Base-by-base conservation (phyloP, 306 rosid genomes). In the Ormosia emarginata region DNA sequence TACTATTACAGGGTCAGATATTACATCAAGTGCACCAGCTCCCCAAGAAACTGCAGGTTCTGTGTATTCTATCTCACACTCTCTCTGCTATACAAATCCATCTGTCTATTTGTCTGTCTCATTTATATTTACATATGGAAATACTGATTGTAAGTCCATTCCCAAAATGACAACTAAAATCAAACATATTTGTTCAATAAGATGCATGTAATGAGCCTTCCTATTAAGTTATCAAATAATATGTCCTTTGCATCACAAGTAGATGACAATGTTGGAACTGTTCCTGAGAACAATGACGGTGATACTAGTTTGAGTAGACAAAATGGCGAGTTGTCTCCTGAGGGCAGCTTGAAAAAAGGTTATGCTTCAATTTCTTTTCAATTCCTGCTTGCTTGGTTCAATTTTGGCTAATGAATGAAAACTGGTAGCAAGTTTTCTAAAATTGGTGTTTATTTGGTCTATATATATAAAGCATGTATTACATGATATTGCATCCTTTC, bases 31-130 rank as follows among this genome's bases (percentile, higher is more conserved):
- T 74, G 61, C 72, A 46, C 80, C 82, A 47, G 73, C 80, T 58
- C 73, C 81, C 30, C 85, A 76, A 77, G 87, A 79, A 79, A 79
- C 74, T 65, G 73, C 82, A 91, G 92, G 92, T 93, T 78, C 52
- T 37, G 76, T 79, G 37, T 78, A 46, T 41, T 72, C 59, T 30
- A 13, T 74, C 43, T 80, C 53, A 14, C 75, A 58, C 29, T 57
- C 49, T 18, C 7, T 39, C 69, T 68, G 84, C 77, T 43, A 17
- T 40, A 67, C 44, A 24, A 15, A 33, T 66, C 44, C 29, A 32
- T 63, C 39, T 43, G 34, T 50, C 18, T 65, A 10, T 15, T 76
- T 29, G 4, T 47, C n/a, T 10, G 11, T 80, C 24, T 39, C 17
- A 29, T 53, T 71, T 65, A 37, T 76, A 75, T 61, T 81, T 59